These are phyloP conservation scores for Acmispon strigosus DNA, from an alignment of 306 rosid species.

Conservation along the genomic window DNA sequence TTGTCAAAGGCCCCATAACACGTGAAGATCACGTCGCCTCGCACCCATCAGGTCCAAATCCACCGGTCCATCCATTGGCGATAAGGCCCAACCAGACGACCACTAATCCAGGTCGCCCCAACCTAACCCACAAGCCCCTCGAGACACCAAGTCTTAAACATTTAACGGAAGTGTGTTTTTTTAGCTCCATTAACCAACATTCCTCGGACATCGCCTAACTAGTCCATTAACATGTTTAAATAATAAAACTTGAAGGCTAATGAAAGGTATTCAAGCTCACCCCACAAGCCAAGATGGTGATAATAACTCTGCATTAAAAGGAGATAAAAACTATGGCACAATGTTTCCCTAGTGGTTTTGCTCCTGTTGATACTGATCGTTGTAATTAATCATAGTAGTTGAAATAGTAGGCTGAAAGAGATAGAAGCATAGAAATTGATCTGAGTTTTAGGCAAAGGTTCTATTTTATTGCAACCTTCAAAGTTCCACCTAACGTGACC, in stretches of 20 bases:
- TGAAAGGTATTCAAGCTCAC: background rate
- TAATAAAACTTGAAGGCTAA: background rate
- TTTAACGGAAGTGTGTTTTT: too few species aligned
- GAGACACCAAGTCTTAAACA: too few species aligned
- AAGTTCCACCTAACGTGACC: conserved; percentile 27
- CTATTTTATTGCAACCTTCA: conserved; percentile 21
- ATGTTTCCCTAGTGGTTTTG: background rate
- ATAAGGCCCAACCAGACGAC: too few species aligned
- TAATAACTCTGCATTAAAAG: conserved; percentile 17
- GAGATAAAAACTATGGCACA: background rate
- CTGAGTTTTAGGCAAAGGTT: conserved; percentile 1
- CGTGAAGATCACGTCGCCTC: too few species aligned
- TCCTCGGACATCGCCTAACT: too few species aligned
- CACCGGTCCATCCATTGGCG: too few species aligned
- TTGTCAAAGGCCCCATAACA: too few species aligned
- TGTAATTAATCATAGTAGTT: conserved; percentile 12
- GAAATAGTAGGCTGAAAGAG: conserved; percentile 29
- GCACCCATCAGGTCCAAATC: too few species aligned
- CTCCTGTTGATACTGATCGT: conserved; percentile 8
- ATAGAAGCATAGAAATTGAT: conserved; percentile 19
- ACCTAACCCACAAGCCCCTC: too few species aligned
- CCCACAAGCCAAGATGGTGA: conserved; percentile 7
- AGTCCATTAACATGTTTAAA: background rate
- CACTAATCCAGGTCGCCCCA: too few species aligned
- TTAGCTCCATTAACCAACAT: too few species aligned